Evolutionary conservation across 2,329 filamentous ascomycete species (phyloP).

Genomic region (Aulographum hederae): DNA sequence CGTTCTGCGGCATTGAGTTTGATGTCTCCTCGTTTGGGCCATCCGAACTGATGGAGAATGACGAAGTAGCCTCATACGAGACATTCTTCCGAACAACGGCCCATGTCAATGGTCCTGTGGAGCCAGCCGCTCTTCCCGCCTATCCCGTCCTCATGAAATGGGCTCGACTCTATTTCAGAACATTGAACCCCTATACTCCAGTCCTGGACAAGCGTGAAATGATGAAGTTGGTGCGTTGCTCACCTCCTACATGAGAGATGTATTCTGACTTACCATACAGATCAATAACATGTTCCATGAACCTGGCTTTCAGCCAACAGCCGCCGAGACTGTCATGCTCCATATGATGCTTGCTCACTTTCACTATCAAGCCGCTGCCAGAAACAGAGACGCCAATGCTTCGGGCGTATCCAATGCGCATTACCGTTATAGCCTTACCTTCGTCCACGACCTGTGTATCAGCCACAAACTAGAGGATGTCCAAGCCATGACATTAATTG

Average conservation of each 20-base stretch:
- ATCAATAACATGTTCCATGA: conserved; percentile 46
- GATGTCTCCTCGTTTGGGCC: conserved; percentile 58
- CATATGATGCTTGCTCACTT: conserved; percentile 69
- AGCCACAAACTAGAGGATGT: conserved; percentile 47
- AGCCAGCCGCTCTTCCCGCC: neutral
- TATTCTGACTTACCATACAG: conserved; percentile 7
- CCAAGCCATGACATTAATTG: conserved; percentile 57
- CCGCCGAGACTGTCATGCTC: conserved; percentile 49
- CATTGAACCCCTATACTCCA: conserved; percentile 53
- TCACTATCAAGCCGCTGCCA: conserved; percentile 56
- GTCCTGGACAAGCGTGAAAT: conserved; percentile 62
- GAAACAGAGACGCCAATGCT: conserved; percentile 42
- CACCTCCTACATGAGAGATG: neutral
- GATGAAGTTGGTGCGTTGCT: conserved; percentile 40
- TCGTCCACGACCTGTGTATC: conserved; percentile 45
- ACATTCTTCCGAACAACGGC: too few species aligned
- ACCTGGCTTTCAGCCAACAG: conserved; percentile 38
- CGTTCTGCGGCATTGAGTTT: conserved; percentile 62
- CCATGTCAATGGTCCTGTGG: neutral
- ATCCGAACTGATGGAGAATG: conserved; percentile 37
- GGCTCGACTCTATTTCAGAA: conserved; percentile 57
- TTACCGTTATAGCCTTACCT: conserved; percentile 57
- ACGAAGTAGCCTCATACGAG: neutral
- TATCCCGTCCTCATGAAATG: neutral
- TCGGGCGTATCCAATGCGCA: conserved; percentile 55